phyloP scores from a whole-genome alignment of 2,329 filamentous ascomycete species.

The Colletotrichum truncatum region DNA sequence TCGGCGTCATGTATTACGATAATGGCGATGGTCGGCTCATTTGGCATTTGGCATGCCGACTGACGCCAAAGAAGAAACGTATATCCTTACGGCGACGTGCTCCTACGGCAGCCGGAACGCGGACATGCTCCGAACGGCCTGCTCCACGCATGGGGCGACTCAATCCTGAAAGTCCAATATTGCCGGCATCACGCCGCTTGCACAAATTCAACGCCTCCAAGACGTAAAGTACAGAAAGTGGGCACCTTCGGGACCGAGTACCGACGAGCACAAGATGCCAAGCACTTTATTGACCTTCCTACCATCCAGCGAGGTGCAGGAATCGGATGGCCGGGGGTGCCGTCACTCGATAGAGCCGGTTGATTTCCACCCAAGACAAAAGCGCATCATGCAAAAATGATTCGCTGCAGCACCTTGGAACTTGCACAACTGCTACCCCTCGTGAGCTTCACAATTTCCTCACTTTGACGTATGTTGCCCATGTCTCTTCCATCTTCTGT shows the following conservation, averaged over 20 bases:
- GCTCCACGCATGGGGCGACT: conserved; percentile 18
- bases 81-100: conserved; percentile 1
- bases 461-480: conserved; percentile 14
- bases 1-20: neutral
- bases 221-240: conserved; percentile 9
- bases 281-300: neutral
- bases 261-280: conserved; percentile 14
- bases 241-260: conserved; percentile 24
- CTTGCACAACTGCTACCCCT: conserved; percentile 4
- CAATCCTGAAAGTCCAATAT: conserved; percentile 11
- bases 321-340: conserved; percentile 10
- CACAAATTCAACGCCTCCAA: neutral
- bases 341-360: neutral
- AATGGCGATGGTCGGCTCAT: conserved; percentile 18
- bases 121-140: conserved; percentile 15
- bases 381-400: neutral
- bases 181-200: conserved; percentile 16
- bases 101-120: conserved; percentile 2
- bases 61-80: neutral
- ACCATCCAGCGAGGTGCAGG: neutral
- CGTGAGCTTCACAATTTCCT: conserved; percentile 8
- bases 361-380: neutral
- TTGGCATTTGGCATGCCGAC: neutral
- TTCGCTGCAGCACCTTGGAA: conserved; percentile 11
- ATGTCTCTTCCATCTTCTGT: neutral